Evolutionary conservation across 257 asterid species (phyloP).

Genomic region (Parsonsia alboflavescens): DNA sequence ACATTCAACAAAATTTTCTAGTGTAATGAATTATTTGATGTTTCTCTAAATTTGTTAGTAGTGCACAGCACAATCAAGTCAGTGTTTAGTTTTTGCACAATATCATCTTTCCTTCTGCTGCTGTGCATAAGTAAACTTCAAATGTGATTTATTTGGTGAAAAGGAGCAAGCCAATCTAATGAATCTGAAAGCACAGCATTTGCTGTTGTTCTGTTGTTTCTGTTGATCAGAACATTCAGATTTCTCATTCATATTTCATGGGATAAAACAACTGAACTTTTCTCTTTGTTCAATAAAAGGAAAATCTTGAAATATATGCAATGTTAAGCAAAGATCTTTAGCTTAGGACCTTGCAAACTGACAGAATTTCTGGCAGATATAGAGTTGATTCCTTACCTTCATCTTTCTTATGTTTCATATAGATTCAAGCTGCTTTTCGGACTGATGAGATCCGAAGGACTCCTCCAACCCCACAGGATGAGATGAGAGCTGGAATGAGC

Average conservation of each 20-base stretch:
- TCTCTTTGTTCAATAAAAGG: not conserved
- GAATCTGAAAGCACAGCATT: not conserved
- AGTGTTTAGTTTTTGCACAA: not conserved
- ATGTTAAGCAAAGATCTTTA: not conserved
- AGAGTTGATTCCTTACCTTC: not conserved
- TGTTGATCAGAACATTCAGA: not conserved
- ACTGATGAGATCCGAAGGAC: slow-evolving; percentile 50
- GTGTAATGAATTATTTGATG: not conserved
- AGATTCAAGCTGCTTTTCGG: slow-evolving; percentile 56
- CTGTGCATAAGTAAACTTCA: not conserved
- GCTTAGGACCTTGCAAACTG: not conserved
- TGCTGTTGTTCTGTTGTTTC: not conserved
- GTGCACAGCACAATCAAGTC: not conserved
- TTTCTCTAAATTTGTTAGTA: not conserved
- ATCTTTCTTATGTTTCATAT: not conserved
- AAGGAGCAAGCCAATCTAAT: not conserved
- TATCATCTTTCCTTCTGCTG: not conserved
- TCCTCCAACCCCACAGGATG: slow-evolving; percentile 55
- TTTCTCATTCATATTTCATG: not conserved
- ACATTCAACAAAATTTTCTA: not conserved
- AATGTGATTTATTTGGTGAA: not conserved
- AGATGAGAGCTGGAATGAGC: slow-evolving; percentile 61
- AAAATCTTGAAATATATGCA: not conserved
- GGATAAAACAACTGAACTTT: not conserved
- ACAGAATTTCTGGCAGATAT: not conserved